phyloP scores from a whole-genome alignment of 1,284 basidiomycete species.

The Singerocomus inundabilis region DNA sequence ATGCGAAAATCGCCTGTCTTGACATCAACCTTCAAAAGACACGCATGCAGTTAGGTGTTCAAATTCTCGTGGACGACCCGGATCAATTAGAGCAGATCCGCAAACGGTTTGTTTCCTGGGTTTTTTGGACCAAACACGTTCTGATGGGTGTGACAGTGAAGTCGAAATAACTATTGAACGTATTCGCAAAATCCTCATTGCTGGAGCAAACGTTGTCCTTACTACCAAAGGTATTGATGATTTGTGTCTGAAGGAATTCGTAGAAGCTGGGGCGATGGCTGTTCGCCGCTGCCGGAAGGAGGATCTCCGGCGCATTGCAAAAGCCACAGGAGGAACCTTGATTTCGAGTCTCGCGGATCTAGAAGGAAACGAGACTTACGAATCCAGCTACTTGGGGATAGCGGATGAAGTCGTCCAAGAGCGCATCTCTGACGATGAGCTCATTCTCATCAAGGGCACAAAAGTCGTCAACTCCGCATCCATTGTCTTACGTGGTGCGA shows the following conservation, averaged over 20 bases:
- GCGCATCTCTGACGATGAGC: slow-evolving; percentile 97
- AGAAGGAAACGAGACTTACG: slow-evolving; percentile 98
- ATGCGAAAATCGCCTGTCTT: slow-evolving; percentile 97
- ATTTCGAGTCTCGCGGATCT: slow-evolving; percentile 94
- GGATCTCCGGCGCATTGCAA: slow-evolving; percentile 95
- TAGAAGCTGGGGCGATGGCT: slow-evolving; percentile 99
- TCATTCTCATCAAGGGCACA: slow-evolving; percentile 96
- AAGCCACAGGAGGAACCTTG: slow-evolving; percentile 93
- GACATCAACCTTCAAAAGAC: slow-evolving; percentile 98
- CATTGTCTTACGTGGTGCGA: slow-evolving; percentile 93
- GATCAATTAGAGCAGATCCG: slow-evolving; percentile 97
- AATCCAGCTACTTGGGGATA: slow-evolving; percentile 83
- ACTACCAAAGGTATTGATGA: slow-evolving; percentile 99
- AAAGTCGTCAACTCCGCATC: slow-evolving; percentile 95
- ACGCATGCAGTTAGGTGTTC: slow-evolving; percentile 97
- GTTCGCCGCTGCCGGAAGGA: slow-evolving; percentile 98
- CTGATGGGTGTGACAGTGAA: slow-evolving; percentile 57
- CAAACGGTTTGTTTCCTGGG: slow-evolving; percentile 59
- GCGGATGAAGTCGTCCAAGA: slow-evolving; percentile 98
- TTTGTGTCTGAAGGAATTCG: slow-evolving; percentile 97
- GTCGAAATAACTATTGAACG: slow-evolving; percentile 96
- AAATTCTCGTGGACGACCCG: slow-evolving; percentile 97
- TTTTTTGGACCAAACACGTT: not conserved
- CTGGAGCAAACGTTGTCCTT: slow-evolving; percentile 95
- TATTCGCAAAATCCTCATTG: slow-evolving; percentile 92